A percentile compares a stretch with the other conserved stretches of the same genome.
Evolutionary conservation across 2,329 filamentous ascomycete genomes (phyloP).

Genomic region (Penicillium rolfsii): DNA sequence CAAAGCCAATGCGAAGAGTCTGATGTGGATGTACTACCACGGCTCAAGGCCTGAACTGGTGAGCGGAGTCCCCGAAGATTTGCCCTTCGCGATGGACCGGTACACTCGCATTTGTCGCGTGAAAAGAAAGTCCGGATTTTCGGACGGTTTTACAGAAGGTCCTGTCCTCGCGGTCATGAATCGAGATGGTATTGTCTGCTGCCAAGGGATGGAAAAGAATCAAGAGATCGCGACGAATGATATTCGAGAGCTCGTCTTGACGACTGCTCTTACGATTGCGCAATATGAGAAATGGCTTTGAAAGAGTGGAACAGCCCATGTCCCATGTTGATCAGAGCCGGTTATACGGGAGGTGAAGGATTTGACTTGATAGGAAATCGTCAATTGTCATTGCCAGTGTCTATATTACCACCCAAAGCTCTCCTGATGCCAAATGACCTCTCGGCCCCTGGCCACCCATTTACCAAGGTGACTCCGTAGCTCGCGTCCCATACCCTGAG

Average conservation of each 20-base stretch:
- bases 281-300: slow-evolving; percentile 6
- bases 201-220: slow-evolving; percentile 1
- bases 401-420: slow-evolving; percentile 3
- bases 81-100: slow-evolving; percentile 3
- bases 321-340: neutral
- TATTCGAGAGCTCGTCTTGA: slow-evolving; percentile 5
- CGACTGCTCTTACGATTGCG: slow-evolving; percentile 9
- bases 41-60: neutral
- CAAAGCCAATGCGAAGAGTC: neutral
- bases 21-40: slow-evolving; percentile 5
- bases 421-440: neutral
- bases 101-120: slow-evolving; percentile 7
- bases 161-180: slow-evolving; percentile 9
- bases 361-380: neutral
- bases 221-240: slow-evolving; percentile 1
- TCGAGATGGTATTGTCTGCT: slow-evolving; percentile 4
- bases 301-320: neutral
- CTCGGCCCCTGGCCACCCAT: slow-evolving; percentile 10
- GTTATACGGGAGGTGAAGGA: neutral
- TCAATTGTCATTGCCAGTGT: neutral
- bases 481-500: slow-evolving; percentile 10
- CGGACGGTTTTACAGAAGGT: neutral
- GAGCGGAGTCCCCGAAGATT: neutral
- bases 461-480: neutral
- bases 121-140: neutral